These are phyloP conservation scores for Suillus variegatus DNA, from an alignment of 768 basidiomycete species.

Conservation along the genomic window DNA sequence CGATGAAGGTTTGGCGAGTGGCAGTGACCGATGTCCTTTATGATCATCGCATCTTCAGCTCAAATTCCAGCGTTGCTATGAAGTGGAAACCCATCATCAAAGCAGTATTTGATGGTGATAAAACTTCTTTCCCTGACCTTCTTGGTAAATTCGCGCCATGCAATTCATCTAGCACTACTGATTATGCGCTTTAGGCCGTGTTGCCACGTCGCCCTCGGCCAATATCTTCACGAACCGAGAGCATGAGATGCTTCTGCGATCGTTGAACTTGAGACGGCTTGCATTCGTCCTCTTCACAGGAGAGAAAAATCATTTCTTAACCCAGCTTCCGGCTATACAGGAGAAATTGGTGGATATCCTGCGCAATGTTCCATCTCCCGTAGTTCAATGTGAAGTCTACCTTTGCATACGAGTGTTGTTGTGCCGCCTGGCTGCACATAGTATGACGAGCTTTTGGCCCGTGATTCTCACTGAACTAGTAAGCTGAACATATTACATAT, in stretches of 20 bases:
- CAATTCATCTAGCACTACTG: constrained; percentile 33
- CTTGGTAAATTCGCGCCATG: constrained; percentile 56
- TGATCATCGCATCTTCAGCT: constrained; percentile 88
- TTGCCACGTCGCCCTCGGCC: constrained; percentile 84
- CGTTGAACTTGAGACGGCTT: constrained; percentile 82
- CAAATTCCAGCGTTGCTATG: constrained; percentile 50
- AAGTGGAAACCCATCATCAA: constrained; percentile 82
- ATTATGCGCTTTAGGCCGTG: constrained; percentile 53
- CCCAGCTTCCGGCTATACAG: constrained; percentile 90
- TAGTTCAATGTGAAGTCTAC: constrained; percentile 94
- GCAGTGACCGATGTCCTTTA: constrained; percentile 80
- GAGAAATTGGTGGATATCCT: constrained; percentile 95
- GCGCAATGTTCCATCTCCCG: constrained; percentile 72
- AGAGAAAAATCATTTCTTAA: constrained; percentile 89
- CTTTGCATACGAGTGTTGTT: constrained; percentile 89
- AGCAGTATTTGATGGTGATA: constrained; percentile 82
- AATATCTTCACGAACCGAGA: constrained; percentile 97
- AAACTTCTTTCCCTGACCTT: constrained; percentile 81
- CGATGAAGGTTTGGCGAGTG: constrained; percentile 83
- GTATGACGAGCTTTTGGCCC: constrained; percentile 96
- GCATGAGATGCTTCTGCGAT: constrained; percentile 87
- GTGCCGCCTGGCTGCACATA: constrained; percentile 88
- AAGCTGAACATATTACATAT: constrained; percentile 19
- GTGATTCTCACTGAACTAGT: constrained; percentile 92
- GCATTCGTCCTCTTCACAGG: constrained; percentile 86